phyloP scores from a whole-genome alignment of 345 rosid species.

The Theobroma cacao region DNA sequence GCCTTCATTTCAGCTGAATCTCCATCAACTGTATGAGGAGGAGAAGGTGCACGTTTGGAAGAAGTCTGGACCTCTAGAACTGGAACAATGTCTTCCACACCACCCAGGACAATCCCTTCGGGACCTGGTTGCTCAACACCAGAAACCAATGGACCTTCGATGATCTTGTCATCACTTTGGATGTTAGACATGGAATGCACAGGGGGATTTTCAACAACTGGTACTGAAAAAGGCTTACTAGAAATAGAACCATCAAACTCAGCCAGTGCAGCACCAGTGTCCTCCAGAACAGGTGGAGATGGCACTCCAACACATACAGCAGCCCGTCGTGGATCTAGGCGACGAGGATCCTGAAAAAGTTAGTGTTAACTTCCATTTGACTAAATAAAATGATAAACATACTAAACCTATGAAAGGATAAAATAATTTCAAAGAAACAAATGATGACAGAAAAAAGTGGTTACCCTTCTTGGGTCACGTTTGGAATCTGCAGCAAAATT shows the following conservation, averaged over 20 bases:
- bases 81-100: slow-evolving; percentile 40
- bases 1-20: slow-evolving; percentile 38
- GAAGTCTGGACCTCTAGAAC: slow-evolving; percentile 41
- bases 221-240: slow-evolving; percentile 43
- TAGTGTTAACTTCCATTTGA: slow-evolving; percentile 26
- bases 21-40: slow-evolving; percentile 42
- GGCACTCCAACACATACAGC: slow-evolving; percentile 44
- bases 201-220: slow-evolving; percentile 38
- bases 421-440: slow-evolving; percentile 5
- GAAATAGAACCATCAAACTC: slow-evolving; percentile 52
- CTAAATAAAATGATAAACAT: background rate
- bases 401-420: background rate
- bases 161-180: slow-evolving; percentile 41
- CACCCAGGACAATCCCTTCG: slow-evolving; percentile 43
- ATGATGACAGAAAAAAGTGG: slow-evolving; percentile 14
- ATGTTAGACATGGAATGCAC: slow-evolving; percentile 30
- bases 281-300: slow-evolving; percentile 43
- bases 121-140: slow-evolving; percentile 40
- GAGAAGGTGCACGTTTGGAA: slow-evolving; percentile 47
- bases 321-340: slow-evolving; percentile 84
- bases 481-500: slow-evolving; percentile 57
- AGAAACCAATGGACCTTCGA: slow-evolving; percentile 39
- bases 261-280: slow-evolving; percentile 33
- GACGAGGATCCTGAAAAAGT: slow-evolving; percentile 90
- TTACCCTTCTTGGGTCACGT: slow-evolving; percentile 97